A percentile compares a stretch with the other conserved stretches of the same genome.
Conservation (phyloP, 805 yeast species). For the Zygosaccharomyces rouxii region DNA sequence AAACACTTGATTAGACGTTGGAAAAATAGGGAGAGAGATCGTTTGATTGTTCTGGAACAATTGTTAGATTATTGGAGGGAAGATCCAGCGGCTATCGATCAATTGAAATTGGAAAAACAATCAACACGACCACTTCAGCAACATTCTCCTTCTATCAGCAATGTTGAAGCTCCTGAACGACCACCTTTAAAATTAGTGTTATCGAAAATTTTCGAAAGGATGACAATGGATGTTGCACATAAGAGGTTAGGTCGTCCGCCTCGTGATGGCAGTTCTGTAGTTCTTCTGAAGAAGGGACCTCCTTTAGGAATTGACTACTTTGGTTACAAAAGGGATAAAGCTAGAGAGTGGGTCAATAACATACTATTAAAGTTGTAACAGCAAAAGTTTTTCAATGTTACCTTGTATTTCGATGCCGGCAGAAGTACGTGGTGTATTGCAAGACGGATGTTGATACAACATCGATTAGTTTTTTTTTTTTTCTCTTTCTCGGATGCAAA, state of each 20-base stretch:
- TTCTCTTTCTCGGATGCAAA: not conserved
- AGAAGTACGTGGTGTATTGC: not conserved
- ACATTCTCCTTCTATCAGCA: not conserved
- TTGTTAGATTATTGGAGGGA: slow-evolving; percentile 9
- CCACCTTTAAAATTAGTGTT: slow-evolving; percentile 10
- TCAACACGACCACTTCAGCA: not conserved
- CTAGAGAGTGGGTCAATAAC: slow-evolving; percentile 8
- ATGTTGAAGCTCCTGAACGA: not conserved
- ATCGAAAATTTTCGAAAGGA: slow-evolving; percentile 2
- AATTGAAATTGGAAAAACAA: slow-evolving; percentile 3
- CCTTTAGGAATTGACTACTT: slow-evolving; percentile 11
- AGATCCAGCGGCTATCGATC: slow-evolving; percentile 3
- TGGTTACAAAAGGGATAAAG: slow-evolving; percentile 6
- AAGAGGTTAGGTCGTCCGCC: slow-evolving; percentile 10
- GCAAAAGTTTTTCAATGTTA: not conserved
- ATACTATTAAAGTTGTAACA: slow-evolving; percentile 5
- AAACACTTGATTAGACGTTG: slow-evolving; percentile 11
- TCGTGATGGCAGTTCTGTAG: slow-evolving; percentile 9
- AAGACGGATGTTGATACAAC: not conserved
- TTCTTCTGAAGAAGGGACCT: slow-evolving; percentile 11
- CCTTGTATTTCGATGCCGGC: not conserved
- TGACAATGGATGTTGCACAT: slow-evolving; percentile 6
- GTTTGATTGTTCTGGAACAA: slow-evolving; percentile 7
- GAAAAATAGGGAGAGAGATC: slow-evolving; percentile 9
- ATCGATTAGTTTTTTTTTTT: not conserved